Conservation (phyloP, 257 asterid species). For the Eustoma russellianum region DNA sequence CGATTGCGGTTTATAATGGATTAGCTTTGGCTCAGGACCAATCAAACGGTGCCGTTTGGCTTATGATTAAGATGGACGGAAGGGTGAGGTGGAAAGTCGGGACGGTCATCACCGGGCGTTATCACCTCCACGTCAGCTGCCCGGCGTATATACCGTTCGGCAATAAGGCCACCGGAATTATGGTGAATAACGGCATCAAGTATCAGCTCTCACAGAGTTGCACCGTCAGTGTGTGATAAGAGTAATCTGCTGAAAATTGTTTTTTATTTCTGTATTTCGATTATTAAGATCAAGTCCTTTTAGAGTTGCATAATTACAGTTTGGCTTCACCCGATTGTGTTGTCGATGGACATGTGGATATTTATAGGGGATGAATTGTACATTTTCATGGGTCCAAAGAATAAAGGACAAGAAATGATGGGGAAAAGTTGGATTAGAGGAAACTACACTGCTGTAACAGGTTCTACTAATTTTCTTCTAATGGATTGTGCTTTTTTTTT, state of each 20-base stretch:
- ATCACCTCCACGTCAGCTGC: conserved; percentile 68
- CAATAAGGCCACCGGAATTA: conserved; percentile 30
- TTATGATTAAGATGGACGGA: conserved; percentile 48
- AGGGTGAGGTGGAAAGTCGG: conserved; percentile 76
- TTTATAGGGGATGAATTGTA: conserved; percentile 10
- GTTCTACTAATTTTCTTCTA: too few species aligned
- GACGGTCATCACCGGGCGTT: conserved; percentile 43
- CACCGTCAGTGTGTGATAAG: conserved; percentile 39
- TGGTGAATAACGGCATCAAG: conserved; percentile 52
- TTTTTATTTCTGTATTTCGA: not conserved
- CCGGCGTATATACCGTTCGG: conserved; percentile 57
- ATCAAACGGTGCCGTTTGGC: conserved; percentile 45
- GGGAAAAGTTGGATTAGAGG: too few species aligned
- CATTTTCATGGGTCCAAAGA: conserved; percentile 16
- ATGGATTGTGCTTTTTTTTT: too few species aligned
- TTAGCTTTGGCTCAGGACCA: conserved; percentile 39
- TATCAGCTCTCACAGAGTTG: conserved; percentile 59
- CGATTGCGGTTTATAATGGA: conserved; percentile 79
- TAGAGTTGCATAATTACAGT: not conserved
- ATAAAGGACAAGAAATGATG: not conserved
- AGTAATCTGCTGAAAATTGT: too few species aligned
- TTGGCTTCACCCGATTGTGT: too few species aligned
- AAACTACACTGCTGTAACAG: too few species aligned
- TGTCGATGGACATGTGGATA: too few species aligned
- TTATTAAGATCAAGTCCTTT: not conserved